Conservation (phyloP, 1,139 yeast species). For the Taphrina populina region DNA sequence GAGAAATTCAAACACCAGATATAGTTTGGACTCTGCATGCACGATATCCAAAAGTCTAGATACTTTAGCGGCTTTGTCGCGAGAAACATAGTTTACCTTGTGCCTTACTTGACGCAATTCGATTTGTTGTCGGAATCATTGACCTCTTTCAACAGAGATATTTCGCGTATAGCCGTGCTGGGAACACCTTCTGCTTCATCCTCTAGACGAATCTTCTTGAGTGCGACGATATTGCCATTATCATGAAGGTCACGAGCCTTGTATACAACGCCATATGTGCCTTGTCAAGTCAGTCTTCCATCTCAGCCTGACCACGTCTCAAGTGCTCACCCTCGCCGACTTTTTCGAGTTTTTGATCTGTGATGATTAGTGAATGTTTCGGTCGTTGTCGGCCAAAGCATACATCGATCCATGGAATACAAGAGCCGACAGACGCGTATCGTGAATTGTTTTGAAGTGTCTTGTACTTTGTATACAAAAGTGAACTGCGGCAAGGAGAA, state of each 20-base stretch:
- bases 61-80: background rate
- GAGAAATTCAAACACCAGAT: constrained; percentile 87
- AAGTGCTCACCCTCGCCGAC: constrained; percentile 76
- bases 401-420: constrained; percentile 11
- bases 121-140: constrained; percentile 89
- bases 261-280: constrained; percentile 96
- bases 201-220: constrained; percentile 90
- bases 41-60: constrained; percentile 74
- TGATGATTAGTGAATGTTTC: background rate
- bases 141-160: constrained; percentile 87
- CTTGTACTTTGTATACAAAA: no score
- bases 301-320: constrained; percentile 7
- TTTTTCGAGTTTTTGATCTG: constrained; percentile 81
- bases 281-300: constrained; percentile 42
- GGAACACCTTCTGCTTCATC: constrained; percentile 99
- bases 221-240: constrained; percentile 83
- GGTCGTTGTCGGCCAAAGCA: background rate
- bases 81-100: background rate
- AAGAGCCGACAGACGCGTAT: no score
- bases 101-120: constrained; percentile 36
- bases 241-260: constrained; percentile 89
- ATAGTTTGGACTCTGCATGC: constrained; percentile 92
- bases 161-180: constrained; percentile 95
- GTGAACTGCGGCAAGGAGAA: no score
- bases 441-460: no score